Conservation (phyloP, 2,329 filamentous ascomycete species). For the Beauveria scarabaeidicola region DNA sequence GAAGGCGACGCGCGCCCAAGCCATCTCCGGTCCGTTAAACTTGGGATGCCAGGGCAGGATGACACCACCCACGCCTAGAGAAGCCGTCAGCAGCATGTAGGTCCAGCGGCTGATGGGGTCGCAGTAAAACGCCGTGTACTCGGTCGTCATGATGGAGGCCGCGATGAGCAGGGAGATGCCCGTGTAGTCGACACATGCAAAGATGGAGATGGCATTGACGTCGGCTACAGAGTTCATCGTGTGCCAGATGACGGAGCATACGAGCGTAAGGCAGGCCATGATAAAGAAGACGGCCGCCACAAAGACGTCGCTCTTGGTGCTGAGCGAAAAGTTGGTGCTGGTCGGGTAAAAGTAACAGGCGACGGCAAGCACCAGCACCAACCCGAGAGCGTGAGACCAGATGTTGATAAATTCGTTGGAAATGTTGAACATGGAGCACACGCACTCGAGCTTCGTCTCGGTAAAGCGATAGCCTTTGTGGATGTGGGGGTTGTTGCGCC, state of each 20-base stretch:
- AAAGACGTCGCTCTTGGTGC: constrained; percentile 79
- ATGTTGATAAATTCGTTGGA: constrained; percentile 97
- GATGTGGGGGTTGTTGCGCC: constrained; percentile 94
- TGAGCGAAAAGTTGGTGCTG: constrained; percentile 76
- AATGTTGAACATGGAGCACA: constrained; percentile 71
- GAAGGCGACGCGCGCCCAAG: constrained; percentile 85
- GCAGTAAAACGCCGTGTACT: constrained; percentile 98
- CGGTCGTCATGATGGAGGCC: constrained; percentile 93
- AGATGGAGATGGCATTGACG: constrained; percentile 80
- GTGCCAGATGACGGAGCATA: constrained; percentile 96
- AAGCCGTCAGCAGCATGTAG: constrained; percentile 75
- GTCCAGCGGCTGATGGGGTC: constrained; percentile 78
- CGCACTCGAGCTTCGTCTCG: constrained; percentile 81
- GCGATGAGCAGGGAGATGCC: constrained; percentile 93
- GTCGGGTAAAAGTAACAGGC: constrained; percentile 95
- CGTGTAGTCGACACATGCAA: constrained; percentile 97
- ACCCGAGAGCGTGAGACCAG: constrained; percentile 87
- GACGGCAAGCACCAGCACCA: constrained; percentile 78
- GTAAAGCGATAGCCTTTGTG: constrained; percentile 85
- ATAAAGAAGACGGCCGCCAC: constrained; percentile 95
- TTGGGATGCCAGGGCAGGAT: constrained; percentile 92
- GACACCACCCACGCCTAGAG: constrained; percentile 77
- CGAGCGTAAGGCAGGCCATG: constrained; percentile 86
- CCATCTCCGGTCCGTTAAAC: constrained; percentile 89
- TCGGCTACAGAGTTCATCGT: constrained; percentile 97